A percentile compares a stretch with the other conserved stretches of the same genome.
phyloP scores from a whole-genome alignment of 805 yeast genomes.

The Suhomyces prunicola region DNA sequence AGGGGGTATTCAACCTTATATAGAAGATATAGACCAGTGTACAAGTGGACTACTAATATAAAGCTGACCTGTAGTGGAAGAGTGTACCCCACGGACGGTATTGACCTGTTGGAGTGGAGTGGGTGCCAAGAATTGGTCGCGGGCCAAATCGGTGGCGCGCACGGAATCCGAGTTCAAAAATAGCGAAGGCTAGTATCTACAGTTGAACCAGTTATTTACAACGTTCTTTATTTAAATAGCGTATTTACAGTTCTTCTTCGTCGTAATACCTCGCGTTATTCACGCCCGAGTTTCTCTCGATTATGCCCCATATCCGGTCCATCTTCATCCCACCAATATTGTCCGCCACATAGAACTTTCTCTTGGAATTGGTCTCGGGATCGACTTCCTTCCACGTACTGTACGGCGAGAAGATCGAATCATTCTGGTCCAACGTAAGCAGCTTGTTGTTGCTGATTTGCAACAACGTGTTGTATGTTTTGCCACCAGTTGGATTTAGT shows the following conservation, averaged over 20 bases:
- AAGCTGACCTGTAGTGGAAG: too few species aligned
- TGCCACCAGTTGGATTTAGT: conserved; percentile 63
- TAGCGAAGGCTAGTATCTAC: not conserved
- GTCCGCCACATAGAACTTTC: conserved; percentile 59
- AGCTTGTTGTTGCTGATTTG: conserved; percentile 34
- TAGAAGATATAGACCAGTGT: too few species aligned
- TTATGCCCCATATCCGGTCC: conserved; percentile 85
- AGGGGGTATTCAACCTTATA: too few species aligned
- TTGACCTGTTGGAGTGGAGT: too few species aligned
- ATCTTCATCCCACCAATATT: conserved; percentile 77
- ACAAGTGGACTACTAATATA: too few species aligned
- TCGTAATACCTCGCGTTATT: conserved; percentile 56
- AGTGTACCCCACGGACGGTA: too few species aligned
- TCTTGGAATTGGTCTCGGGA: conserved; percentile 28
- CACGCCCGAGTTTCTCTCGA: conserved; percentile 63
- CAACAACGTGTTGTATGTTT: conserved; percentile 60
- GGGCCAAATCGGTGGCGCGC: not conserved
- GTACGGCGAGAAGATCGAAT: conserved; percentile 21
- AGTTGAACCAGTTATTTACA: too few species aligned
- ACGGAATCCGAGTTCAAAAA: not conserved
- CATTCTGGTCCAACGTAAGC: conserved; percentile 33
- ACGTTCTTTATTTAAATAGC: not conserved
- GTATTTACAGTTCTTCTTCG: not conserved
- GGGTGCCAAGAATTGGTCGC: not conserved
- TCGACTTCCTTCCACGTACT: conserved; percentile 40